phyloP scores from a whole-genome alignment of 2,329 filamentous ascomycete species.

The Colletotrichum abscissum region DNA sequence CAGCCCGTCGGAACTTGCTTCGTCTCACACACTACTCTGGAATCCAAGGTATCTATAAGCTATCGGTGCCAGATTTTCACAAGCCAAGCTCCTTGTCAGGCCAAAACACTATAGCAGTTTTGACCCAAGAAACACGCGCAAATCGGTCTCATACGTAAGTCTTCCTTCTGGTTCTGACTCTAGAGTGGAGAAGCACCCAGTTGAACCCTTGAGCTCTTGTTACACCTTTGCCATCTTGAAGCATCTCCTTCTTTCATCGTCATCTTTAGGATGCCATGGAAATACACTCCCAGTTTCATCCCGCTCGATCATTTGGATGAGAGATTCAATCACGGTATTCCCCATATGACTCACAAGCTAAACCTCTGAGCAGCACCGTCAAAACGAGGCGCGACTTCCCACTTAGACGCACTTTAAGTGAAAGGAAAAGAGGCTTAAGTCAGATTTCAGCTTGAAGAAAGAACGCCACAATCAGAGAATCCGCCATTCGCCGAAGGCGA shows the following conservation, averaged over 20 bases:
- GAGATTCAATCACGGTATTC: neutral
- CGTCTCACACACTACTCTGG: neutral
- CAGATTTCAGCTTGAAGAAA: accelerated
- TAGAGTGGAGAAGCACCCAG: neutral
- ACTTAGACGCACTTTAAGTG: too few species aligned
- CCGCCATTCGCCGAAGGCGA: too few species aligned
- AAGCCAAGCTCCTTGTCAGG: too few species aligned
- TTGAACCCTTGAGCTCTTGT: neutral
- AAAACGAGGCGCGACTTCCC: neutral
- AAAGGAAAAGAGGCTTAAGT: too few species aligned
- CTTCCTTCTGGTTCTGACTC: neutral
- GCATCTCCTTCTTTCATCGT: neutral
- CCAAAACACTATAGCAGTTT: too few species aligned
- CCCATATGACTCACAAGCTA: neutral
- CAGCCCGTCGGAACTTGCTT: neutral
- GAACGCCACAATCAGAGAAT: too few species aligned
- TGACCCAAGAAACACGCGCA: neutral
- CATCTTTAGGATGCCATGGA: neutral
- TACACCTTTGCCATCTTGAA: neutral
- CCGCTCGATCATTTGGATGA: neutral
- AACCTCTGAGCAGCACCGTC: neutral
- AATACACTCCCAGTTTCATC: too few species aligned
- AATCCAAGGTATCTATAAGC: accelerated
- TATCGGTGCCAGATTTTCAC: neutral
- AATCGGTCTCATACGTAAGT: neutral